Base-by-base conservation (phyloP, 1,139 yeast species). In the Casaregolazyma lundiana region DNA sequence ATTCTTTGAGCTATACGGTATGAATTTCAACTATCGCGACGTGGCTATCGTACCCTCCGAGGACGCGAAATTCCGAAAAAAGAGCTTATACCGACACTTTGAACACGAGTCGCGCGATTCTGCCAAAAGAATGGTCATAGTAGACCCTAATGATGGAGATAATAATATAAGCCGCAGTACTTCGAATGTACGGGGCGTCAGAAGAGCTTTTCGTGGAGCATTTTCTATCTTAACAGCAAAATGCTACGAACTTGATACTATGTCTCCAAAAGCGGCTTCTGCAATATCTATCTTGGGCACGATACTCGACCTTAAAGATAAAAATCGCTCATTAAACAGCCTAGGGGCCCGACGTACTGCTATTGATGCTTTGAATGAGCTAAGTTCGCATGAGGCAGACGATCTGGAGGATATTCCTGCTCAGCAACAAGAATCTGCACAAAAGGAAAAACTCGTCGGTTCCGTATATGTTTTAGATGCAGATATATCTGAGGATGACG, bases 1-100 rank as follows among this genome's bases (percentile, higher is more conserved):
- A 63, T 90, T 92, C 59, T 90, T 94, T 64, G 97, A 92, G 63
- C 72, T 90, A n/a, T 94, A 90, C 59, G 99, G 99, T 15, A 77
- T 87, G 53, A 83, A 88, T 59, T 92, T 92, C 65, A 89, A 94
- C 32, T 90, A 88, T 61, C 95, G 88, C 61, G 73, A 78, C 50
- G 82, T 88, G 11, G 67, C 62, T 4, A 50, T 66, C 18, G 51
- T 54, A 20, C 78, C 35, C 79, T 74, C 43, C 38, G 71, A 69
- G 2, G 56, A 59, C 15, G 76, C 80, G 52, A 64, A 69, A 34
- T 90, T 86, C 60, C 63, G 84, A 50, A 69, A 72, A 45, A 88
- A 86, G 58, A 64, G 69, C 15, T 65, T 71, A 6, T 72, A 84
- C 62, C 77, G 79, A 1, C 40, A 24, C 2, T 20, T 45, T n/a